phyloP scores from a whole-genome alignment of 257 asterid species.

The Mentha longifolia region DNA sequence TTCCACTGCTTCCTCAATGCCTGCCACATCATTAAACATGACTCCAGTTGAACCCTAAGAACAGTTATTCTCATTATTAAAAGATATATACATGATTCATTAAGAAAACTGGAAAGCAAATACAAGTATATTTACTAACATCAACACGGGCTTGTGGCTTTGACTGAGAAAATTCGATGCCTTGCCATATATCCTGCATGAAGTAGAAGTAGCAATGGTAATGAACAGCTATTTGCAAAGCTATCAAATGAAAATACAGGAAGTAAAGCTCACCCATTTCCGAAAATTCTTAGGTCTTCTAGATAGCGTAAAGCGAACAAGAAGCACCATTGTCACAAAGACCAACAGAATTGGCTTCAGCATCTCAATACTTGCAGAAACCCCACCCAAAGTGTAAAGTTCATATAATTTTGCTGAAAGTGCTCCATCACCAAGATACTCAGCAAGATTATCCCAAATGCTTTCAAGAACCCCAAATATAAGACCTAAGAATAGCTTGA shows the following conservation, averaged over 20 bases:
- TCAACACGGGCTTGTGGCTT: slow-evolving; percentile 99
- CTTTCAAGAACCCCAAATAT: slow-evolving; percentile 62
- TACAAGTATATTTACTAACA: slow-evolving; percentile 55
- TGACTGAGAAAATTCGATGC: slow-evolving; percentile 95
- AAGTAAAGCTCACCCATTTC: slow-evolving; percentile 77
- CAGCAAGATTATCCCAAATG: slow-evolving; percentile 69
- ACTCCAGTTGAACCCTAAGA: slow-evolving; percentile 96
- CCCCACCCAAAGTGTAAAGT: slow-evolving; percentile 76
- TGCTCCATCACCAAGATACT: slow-evolving; percentile 72
- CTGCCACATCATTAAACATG: slow-evolving; percentile 90
- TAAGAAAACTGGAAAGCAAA: slow-evolving; percentile 14
- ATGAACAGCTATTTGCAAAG: slow-evolving; percentile 17
- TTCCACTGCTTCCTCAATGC: slow-evolving; percentile 98
- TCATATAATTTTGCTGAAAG: slow-evolving; percentile 62
- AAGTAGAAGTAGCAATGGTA: slow-evolving; percentile 33
- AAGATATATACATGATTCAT: slow-evolving; percentile 27
- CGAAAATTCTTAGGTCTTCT: slow-evolving; percentile 94
- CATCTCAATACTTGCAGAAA: slow-evolving; percentile 75
- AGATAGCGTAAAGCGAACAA: slow-evolving; percentile 91
- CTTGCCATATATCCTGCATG: slow-evolving; percentile 99
- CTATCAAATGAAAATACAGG: slow-evolving; percentile 32
- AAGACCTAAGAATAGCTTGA: slow-evolving; percentile 68
- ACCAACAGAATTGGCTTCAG: slow-evolving; percentile 78
- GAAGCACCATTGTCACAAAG: slow-evolving; percentile 78
- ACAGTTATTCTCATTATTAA: slow-evolving; percentile 30